Evolutionary conservation across 768 basidiomycete species (phyloP), one percentile per base, ranked within the genome.

Genomic region (Pleurotus giganteus): DNA sequence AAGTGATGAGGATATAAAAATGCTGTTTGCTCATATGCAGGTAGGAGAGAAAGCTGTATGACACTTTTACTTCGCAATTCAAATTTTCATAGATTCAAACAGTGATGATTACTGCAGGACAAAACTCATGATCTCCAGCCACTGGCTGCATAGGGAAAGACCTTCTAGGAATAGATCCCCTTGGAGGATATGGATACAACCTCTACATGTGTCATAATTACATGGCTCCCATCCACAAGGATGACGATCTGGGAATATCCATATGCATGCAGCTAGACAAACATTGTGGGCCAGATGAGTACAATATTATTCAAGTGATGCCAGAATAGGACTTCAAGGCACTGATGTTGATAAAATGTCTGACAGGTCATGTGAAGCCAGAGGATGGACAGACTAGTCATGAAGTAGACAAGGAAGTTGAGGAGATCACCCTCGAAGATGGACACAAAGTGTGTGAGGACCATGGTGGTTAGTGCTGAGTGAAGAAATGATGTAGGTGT

Each of bases 261-360:
- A 21, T 26, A 24, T 44, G 43, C 43, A 44, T 44, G 43, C 43
- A 44, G 43, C 43, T 44, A 6, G 43, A 44, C 21, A 44, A 44
- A 26, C 4, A 1, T 4, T 44, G 43, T 12, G 13, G 21, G 8
- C 13, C n/a, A 17, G 23, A 26, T 12, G 43, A 44, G 23, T 44
- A 13, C 21, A 44, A 44, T 21, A 17, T 44, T 4, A n/a, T n/a
- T n/a, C n/a, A n/a, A n/a, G n/a, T n/a, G n/a, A n/a, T n/a, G n/a
- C n/a, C n/a, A n/a, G n/a, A n/a, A n/a, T n/a, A n/a, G n/a, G n/a
- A n/a, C n/a, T n/a, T n/a, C n/a, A n/a, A n/a, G n/a, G n/a, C n/a
- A n/a, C n/a, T n/a, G n/a, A n/a, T n/a, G n/a, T n/a, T n/a, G n/a
- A n/a, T n/a, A n/a, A n/a, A n/a, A n/a, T n/a, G n/a, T n/a, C n/a